Evolutionary conservation across 305 asterid species (phyloP).

Genomic region (Andrographis paniculata): DNA sequence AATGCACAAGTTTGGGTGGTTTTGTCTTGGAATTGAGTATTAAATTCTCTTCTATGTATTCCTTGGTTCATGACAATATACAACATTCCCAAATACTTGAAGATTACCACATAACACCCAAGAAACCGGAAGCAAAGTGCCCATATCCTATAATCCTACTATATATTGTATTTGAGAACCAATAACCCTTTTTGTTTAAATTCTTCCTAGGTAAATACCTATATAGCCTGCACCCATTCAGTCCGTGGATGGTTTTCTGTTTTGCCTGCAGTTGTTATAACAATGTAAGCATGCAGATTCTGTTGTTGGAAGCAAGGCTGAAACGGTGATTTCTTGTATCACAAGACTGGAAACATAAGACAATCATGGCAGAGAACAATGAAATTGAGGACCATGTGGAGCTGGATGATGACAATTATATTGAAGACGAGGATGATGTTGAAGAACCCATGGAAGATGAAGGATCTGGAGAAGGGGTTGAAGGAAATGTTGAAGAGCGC

Average conservation of each 20-base stretch:
- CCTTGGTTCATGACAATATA: conserved; percentile 22
- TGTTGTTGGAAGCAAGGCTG: conserved; percentile 30
- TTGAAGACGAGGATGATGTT: conserved; percentile 69
- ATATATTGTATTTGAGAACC: conserved; percentile 30
- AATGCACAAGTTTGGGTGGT: conserved; percentile 9
- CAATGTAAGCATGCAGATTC: conserved; percentile 47
- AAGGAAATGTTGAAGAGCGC: conserved; percentile 53
- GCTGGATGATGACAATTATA: conserved; percentile 79
- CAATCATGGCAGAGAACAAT: conserved; percentile 69
- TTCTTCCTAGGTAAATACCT: conserved; percentile 29
- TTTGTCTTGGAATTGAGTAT: conserved; percentile 15
- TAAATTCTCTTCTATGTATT: conserved; percentile 15
- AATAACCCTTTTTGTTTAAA: conserved; percentile 19
- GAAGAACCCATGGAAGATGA: conserved; percentile 80
- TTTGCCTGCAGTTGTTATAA: conserved; percentile 33
- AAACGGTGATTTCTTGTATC: conserved; percentile 35
- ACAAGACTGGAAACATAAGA: conserved; percentile 27
- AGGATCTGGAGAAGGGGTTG: conserved; percentile 51
- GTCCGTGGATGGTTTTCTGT: conserved; percentile 34
- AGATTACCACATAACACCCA: conserved; percentile 25
- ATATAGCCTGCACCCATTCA: conserved; percentile 30
- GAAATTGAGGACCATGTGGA: conserved; percentile 89
- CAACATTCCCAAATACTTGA: conserved; percentile 22
- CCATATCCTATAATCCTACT: conserved; percentile 23
- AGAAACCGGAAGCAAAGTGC: conserved; percentile 20